Evolutionary conservation across 768 basidiomycete genomes (phyloP), one percentile per base, ranked within the genome.

Genomic region (Exidia glandulosa): DNA sequence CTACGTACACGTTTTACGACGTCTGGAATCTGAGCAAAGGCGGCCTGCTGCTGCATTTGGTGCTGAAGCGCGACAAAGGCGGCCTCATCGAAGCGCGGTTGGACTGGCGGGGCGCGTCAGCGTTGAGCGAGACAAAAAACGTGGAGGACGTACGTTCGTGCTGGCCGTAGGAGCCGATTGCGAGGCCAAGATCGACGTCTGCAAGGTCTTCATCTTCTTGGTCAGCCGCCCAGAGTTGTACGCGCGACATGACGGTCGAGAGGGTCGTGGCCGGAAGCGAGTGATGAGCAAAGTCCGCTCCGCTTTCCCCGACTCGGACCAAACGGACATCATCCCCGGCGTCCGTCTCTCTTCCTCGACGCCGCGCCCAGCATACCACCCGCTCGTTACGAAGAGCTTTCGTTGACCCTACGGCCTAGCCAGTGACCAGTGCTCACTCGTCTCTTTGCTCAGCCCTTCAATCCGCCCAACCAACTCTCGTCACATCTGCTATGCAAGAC

Each of bases 1-100:
- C 41, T 52, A 79, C 81, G 71, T 68, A 90, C 91, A 63, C 84
- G 84, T 77, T 93, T 94, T 59, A 94, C 94, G 50, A 85, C 85
- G 71, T 93, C 91, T 0, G 90, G 91, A 52, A 94, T 88, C 66
- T 86, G 82, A 0, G 88, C 76, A 70, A 94, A 84, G 2, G 88
- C 90, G 1, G 83, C 83, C 62, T 91, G 87, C 63, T 91, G 89
- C 0, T 83, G 87, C 76, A 90, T 85, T 72, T 90, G 87, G 60
- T 90, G 87, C 67, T 92, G 90, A 73, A 88, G 80, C 6, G 86
- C 85, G 58, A 83, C 65, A 3, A 90, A 67, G 1, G 88, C 80
- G 2, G 83, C 74, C 64, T 89, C 88, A 63, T 88, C 84, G 66
- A 90, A 81, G 62, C 81, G 83, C 58, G 85, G 78, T 68, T 84